These are phyloP conservation scores for Zygosaccharomyces siamensis DNA, from an alignment of 805 yeast species.

Conservation along the genomic window DNA sequence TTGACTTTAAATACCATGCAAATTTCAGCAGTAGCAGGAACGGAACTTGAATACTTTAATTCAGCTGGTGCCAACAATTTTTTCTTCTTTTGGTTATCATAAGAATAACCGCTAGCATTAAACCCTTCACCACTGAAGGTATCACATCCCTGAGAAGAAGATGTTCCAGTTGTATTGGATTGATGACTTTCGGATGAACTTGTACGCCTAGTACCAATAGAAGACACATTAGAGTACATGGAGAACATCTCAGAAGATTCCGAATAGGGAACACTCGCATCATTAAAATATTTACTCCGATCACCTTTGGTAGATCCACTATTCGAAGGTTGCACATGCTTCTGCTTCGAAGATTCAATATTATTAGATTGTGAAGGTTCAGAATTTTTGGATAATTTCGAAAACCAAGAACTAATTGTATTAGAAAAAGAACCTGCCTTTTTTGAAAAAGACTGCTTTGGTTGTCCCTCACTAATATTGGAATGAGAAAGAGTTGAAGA, in stretches of 20 bases:
- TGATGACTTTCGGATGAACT: slow-evolving; percentile 16
- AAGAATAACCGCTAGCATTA: background rate
- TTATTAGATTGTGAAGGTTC: background rate
- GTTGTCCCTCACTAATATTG: background rate
- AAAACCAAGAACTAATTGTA: slow-evolving; percentile 19
- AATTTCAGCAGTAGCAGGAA: slow-evolving; percentile 1
- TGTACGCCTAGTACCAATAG: slow-evolving; percentile 16
- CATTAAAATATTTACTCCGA: slow-evolving; percentile 1
- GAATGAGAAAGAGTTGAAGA: background rate
- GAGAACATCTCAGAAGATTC: slow-evolving; percentile 21
- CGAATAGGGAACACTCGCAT: slow-evolving; percentile 5
- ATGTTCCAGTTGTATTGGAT: background rate
- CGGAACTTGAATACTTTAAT: slow-evolving; percentile 12
- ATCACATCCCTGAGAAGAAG: background rate
- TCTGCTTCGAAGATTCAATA: background rate
- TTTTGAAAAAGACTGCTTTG: background rate
- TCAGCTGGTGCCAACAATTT: slow-evolving; percentile 25
- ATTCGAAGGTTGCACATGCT: background rate
- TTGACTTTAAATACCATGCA: slow-evolving; percentile 9
- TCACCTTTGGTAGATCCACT: background rate
- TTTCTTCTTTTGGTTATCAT: slow-evolving; percentile 11
- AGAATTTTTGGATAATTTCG: slow-evolving; percentile 12
- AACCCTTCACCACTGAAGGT: background rate
- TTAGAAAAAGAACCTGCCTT: slow-evolving; percentile 11
- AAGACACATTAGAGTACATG: slow-evolving; percentile 22